Evolutionary conservation across 129 eudicot species (phyloP), one percentile per base, ranked within the genome.

Genomic region (Centella asiatica): DNA sequence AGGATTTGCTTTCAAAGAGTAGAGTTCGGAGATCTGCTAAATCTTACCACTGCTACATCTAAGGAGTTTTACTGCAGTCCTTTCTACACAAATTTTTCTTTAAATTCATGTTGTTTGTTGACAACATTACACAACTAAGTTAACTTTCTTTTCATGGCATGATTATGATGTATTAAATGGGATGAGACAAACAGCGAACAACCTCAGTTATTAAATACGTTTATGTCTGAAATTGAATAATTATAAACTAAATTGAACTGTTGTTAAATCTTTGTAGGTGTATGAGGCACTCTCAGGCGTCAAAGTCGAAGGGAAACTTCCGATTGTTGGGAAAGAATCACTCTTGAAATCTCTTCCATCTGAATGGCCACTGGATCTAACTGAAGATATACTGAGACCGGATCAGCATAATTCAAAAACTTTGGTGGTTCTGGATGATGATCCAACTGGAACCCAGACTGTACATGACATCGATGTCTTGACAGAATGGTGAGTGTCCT

Each of bases 381-480:
- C 76, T 42, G 80, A 77, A 51, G 99, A 85, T 57, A 93, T 93
- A 68, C 77, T 73, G 73, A 77, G 26, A 69, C 76, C 80, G 61
- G 82, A 62, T 63, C 69, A 72, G 76, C 77, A 67, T 49, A 87
- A 72, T 51, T 67, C 71, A 28, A 93, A 85, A 72, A 83, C 89
- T 64, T 69, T 93, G 74, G 90, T 93, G 66, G 99, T 93, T 78
- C 80, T 93, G 66, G 99, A 93, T 76, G 99, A 93, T 77, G 99
- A 93, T 80, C 99, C 99, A 73, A 93, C 99, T 49, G 99, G 99
- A 66, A 88, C 99, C 27, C 99, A 93, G 74, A 93, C 96, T 51
- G 99, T 93, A 63, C 95, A 93, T 69, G 96, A 88, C 70, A 85
- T 93, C 68, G 96, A 87, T 64, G 96, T 93, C 51, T 81, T 93